Conservation (phyloP, 202 grass and related monocot genomes). For the Carex arenaria region DNA sequence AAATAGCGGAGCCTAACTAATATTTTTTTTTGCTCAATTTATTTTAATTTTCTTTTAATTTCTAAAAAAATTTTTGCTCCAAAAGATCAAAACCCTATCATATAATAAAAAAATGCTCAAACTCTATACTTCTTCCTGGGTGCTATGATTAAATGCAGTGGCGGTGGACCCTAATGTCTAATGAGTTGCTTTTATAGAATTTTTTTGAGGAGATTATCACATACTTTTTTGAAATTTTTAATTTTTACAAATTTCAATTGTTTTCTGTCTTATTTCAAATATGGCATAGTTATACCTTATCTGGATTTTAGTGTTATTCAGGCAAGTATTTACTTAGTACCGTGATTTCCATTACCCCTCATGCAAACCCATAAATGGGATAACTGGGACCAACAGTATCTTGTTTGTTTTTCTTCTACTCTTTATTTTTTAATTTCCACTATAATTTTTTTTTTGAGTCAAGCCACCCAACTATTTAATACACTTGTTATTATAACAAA, state of each 20-base stretch:
- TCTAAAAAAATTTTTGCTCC: neutral
- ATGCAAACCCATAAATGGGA: neutral
- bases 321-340: neutral
- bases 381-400: neutral
- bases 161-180: neutral
- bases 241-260: neutral
- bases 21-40: too few species aligned
- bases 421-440: too few species aligned
- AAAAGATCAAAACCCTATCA: neutral
- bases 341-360: neutral
- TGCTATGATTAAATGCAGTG: neutral
- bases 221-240: neutral
- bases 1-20: too few species aligned
- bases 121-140: neutral
- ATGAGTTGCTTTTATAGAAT: neutral
- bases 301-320: neutral
- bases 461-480: too few species aligned
- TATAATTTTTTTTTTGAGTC: too few species aligned
- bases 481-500: too few species aligned
- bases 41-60: too few species aligned
- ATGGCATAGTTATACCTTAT: neutral
- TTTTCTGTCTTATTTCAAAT: neutral
- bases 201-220: neutral
- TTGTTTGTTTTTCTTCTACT: too few species aligned
- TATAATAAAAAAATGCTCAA: neutral